phyloP scores from a whole-genome alignment of 805 yeast genomes.

The Metschnikowia sp. region DNA sequence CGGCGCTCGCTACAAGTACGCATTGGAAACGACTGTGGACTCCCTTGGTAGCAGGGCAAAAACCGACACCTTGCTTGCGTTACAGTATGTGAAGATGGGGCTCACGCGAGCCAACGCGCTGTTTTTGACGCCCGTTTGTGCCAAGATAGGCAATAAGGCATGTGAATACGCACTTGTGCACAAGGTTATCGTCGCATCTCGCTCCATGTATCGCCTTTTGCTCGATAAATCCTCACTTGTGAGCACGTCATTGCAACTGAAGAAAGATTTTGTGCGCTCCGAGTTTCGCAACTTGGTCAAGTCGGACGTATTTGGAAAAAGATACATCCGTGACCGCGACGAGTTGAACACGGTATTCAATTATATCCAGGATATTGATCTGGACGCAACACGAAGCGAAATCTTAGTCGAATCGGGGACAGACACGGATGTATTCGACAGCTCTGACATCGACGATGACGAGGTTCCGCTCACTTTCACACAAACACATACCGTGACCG shows the following conservation, averaged over 20 bases:
- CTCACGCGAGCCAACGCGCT: neutral
- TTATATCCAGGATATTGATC: neutral
- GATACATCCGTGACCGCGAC: constrained; percentile 1
- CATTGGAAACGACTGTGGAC: constrained; percentile 10
- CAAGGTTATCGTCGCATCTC: neutral
- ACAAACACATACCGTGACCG: constrained; percentile 7
- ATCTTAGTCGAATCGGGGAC: no score
- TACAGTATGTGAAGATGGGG: neutral
- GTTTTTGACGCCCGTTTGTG: constrained; percentile 1
- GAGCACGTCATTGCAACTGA: constrained; percentile 10
- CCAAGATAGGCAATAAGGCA: neutral
- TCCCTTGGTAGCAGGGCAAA: neutral
- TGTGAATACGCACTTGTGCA: neutral
- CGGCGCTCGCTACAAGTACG: constrained; percentile 8
- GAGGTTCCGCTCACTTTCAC: constrained; percentile 9
- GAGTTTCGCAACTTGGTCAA: constrained; percentile 9
- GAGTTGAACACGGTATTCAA: constrained; percentile 4
- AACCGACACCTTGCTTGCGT: constrained; percentile 1
- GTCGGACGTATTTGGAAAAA: constrained; percentile 2
- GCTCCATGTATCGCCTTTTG: constrained; percentile 3
- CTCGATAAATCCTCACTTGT: constrained; percentile 8
- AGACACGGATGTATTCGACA: neutral
- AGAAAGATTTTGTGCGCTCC: constrained; percentile 13
- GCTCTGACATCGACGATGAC: neutral
- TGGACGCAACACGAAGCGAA: no score